Conservation (phyloP, 371 early-diverging fungal species). For the Mucor mucedo region DNA sequence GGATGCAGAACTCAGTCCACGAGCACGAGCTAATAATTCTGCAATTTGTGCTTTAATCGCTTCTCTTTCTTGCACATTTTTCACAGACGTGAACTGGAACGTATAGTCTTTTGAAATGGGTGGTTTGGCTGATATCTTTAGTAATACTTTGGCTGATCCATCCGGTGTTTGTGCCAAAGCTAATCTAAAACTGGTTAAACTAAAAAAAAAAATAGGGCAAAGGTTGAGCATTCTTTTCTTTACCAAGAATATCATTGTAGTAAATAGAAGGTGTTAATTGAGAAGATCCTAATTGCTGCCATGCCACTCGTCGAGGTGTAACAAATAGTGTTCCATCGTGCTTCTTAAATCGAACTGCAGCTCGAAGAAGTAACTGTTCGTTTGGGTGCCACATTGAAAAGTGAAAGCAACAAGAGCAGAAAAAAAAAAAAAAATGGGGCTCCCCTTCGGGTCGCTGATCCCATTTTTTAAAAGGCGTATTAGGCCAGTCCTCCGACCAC, state of each 20-base stretch:
- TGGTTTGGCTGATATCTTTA: constrained; percentile 45
- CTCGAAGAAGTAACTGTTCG: constrained; percentile 57
- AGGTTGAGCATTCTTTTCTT: background rate
- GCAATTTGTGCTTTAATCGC: constrained; percentile 61
- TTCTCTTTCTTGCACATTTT: constrained; percentile 60
- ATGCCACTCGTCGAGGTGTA: constrained; percentile 60
- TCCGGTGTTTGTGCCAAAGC: constrained; percentile 51
- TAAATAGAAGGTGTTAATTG: constrained; percentile 49
- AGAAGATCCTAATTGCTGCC: constrained; percentile 59
- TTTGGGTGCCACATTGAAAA: constrained; percentile 57
- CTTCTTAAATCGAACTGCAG: constrained; percentile 54
- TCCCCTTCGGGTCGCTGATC: no score
- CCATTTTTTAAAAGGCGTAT: no score
- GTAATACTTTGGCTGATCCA: constrained; percentile 40
- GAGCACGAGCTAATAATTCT: constrained; percentile 49
- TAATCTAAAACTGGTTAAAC: constrained; percentile 10
- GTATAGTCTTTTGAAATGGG: constrained; percentile 48
- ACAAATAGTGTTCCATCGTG: constrained; percentile 60
- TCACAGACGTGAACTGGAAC: constrained; percentile 58
- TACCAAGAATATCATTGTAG: constrained; percentile 49
- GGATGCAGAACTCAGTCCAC: constrained; percentile 24
- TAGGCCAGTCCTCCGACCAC: no score
- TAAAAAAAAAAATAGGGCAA: no score
- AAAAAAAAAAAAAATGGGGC: background rate
- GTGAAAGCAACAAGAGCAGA: background rate